A percentile compares a stretch with the other conserved stretches of the same genome.
These are phyloP conservation scores for Kingdonia uniflora DNA, from an alignment of 164 flowering plant species.

Conservation along the genomic window DNA sequence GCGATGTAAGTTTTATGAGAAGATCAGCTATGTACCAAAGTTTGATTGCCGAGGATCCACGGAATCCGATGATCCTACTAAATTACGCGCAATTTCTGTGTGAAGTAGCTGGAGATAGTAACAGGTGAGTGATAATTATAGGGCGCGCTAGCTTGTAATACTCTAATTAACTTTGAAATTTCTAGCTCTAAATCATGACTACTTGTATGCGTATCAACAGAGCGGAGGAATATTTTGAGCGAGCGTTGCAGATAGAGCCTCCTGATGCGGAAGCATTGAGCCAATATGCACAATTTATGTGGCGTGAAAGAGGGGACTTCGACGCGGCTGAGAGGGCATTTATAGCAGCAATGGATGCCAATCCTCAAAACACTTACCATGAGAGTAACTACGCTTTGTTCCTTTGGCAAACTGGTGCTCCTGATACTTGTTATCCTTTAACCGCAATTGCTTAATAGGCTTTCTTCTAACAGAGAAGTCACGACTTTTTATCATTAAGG, in stretches of 20 bases:
- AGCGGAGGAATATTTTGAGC: neutral
- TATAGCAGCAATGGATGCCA: neutral
- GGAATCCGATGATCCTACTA: neutral
- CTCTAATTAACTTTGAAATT: neutral
- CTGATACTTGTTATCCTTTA: neutral
- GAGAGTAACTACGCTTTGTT: neutral
- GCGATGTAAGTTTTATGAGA: neutral
- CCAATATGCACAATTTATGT: neutral
- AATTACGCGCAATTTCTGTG: neutral
- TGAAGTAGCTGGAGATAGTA: neutral
- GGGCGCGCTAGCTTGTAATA: neutral
- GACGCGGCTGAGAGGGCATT: neutral
- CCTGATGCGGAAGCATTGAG: neutral
- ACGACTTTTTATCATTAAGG: too few relatives aligned
- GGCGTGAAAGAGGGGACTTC: neutral
- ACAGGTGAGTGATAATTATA: neutral
- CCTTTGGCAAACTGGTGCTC: neutral
- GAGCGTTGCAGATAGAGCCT: neutral
- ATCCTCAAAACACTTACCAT: neutral
- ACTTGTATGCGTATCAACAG: neutral
- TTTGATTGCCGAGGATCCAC: neutral
- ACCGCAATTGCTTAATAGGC: too few relatives aligned
- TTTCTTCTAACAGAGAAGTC: too few relatives aligned
- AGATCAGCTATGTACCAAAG: neutral
- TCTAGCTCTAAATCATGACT: neutral